Evolutionary conservation across 2,329 filamentous ascomycete species (phyloP).

Genomic region (Colletotrichum cuscutae): DNA sequence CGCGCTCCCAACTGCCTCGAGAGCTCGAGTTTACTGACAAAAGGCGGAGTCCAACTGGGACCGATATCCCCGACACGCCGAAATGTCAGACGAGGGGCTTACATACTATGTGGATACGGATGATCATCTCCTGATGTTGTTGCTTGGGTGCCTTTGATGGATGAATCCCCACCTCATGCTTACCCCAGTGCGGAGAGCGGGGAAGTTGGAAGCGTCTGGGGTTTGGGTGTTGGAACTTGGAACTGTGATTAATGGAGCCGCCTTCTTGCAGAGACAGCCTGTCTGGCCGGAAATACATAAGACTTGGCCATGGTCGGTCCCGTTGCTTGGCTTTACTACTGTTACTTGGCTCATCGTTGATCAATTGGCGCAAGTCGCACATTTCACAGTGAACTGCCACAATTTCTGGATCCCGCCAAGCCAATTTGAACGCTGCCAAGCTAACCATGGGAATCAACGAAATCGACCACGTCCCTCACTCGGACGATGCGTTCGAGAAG

Average conservation of each 20-base stretch:
- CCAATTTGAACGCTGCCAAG: background rate
- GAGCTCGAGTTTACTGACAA: conserved; percentile 13
- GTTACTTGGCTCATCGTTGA: conserved; percentile 10
- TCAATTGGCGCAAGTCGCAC: conserved; percentile 13
- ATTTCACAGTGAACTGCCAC: background rate
- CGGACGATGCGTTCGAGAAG: too few relatives aligned
- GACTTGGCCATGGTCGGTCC: background rate
- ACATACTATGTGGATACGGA: background rate
- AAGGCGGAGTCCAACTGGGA: background rate
- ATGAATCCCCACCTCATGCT: conserved; percentile 8
- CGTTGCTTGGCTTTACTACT: background rate
- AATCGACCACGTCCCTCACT: too few relatives aligned
- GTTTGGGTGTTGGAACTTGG: background rate
- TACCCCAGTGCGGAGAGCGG: conserved; percentile 6
- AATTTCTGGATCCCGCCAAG: conserved; percentile 7
- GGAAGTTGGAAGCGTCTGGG: conserved; percentile 4
- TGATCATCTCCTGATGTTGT: conserved; percentile 17
- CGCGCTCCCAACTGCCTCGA: conserved; percentile 5
- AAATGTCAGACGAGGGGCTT: conserved; percentile 9
- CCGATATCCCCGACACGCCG: conserved; percentile 3
- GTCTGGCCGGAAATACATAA: background rate
- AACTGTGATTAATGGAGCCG: conserved; percentile 5
- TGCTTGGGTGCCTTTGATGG: conserved; percentile 3
- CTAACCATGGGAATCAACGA: too few relatives aligned
- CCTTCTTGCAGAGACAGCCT: background rate